Evolutionary conservation across 1,284 basidiomycete species (phyloP), one percentile per base, ranked within the genome.

Genomic region (Sanguinoderma infundibulare): DNA sequence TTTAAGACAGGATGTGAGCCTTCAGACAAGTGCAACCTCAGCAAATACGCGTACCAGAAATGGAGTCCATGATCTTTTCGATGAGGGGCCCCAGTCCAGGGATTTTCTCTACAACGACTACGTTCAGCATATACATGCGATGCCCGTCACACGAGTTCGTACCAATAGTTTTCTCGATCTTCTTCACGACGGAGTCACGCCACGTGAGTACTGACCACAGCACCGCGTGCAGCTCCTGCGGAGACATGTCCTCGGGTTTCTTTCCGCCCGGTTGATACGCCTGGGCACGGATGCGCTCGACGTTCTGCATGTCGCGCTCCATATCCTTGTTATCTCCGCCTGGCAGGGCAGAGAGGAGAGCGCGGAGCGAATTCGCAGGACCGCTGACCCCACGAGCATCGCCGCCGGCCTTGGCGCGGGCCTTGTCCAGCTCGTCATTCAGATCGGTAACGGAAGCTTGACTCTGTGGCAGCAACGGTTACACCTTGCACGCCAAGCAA

Each of bases 171-270:
- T 84, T 87, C 71, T 90, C 87, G 59, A 98, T 94, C 73, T 87
- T 90, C 84, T 96, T 97, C 73, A 89, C 87, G 20, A 91, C 86
- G 12, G 70, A 71, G 77, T 98, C 96, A 54, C 95, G 83, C 77
- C 96, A 96, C 49, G 83, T 87, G 70, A 98, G 76, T 12, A 98
- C 87, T 76, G 93, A 87, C 95, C 95, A 97, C 15, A 97, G 77
- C 3, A 87, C 86, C 2, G 85, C 78, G 75, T 96, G 91, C 62
- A 97, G 72, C 75, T 98, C 95, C 74, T 96, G 92, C 1, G 96
- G 95, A 57, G 79, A 88, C 94, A 98, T 94, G 46, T 91, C 85
- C 65, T 90, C 85, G 0, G 91, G 91, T 53, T 81, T 80, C 72
- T 90, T 87, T 1, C 86, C 86, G 12, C 81, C 80, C 17, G 79